A percentile compares a stretch with the other conserved stretches of the same genome.
Conservation (phyloP, 352 stramenopile species). For the Phytophthora aleatoria region DNA sequence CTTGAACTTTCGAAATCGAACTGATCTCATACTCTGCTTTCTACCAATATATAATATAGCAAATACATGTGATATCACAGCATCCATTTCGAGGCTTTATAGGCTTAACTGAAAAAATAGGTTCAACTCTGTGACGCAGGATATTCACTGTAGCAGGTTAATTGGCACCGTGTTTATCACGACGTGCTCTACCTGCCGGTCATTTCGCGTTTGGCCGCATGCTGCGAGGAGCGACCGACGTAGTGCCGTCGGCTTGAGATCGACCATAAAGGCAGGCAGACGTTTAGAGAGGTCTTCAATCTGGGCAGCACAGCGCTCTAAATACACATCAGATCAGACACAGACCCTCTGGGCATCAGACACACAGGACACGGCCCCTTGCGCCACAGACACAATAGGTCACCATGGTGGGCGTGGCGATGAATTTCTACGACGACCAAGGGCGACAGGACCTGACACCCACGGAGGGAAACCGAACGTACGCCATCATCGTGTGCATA, state of each 20-base stretch:
- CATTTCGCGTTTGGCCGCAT: slow-evolving; percentile 22
- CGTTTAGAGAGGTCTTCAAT: too few species aligned
- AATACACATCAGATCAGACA: too few species aligned
- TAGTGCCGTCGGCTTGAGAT: not conserved
- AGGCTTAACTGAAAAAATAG: too few species aligned
- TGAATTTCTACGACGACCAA: slow-evolving; percentile 51
- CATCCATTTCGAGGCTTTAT: too few species aligned
- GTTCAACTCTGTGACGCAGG: not conserved
- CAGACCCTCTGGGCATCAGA: not conserved
- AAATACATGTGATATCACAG: not conserved
- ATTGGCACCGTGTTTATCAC: slow-evolving; percentile 15
- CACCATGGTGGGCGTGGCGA: slow-evolving; percentile 42
- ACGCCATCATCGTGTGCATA: slow-evolving; percentile 49
- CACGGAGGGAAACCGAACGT: slow-evolving; percentile 48
- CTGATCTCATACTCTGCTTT: not conserved
- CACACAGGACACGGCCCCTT: slow-evolving; percentile 1
- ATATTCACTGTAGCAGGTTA: slow-evolving; percentile 3
- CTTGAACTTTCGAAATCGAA: slow-evolving; percentile 24
- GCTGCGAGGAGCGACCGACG: slow-evolving; percentile 9
- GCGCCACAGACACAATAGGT: slow-evolving; percentile 2
- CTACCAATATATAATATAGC: not conserved
- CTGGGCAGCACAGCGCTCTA: too few species aligned
- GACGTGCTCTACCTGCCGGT: slow-evolving; percentile 2
- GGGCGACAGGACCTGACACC: slow-evolving; percentile 36
- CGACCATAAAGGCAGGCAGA: not conserved